A percentile compares a stretch with the other conserved stretches of the same genome.
These are phyloP conservation scores for Apiospora koreana DNA, from an alignment of 2,329 filamentous ascomycete genomes.

Conservation along the genomic window DNA sequence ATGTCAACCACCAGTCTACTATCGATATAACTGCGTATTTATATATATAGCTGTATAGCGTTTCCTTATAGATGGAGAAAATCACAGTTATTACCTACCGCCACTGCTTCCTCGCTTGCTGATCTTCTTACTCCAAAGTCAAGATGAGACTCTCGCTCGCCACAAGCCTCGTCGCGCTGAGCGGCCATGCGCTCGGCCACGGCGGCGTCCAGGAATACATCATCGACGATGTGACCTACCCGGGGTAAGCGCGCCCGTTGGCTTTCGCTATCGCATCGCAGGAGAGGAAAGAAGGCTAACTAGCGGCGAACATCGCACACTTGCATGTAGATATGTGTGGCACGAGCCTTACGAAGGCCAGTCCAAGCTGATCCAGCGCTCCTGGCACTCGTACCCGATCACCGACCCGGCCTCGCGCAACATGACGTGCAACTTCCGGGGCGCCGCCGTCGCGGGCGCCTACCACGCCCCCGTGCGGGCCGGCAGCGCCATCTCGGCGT, in stretches of 20 bases:
- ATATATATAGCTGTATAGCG: neutral
- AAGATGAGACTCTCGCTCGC: constrained; percentile 9
- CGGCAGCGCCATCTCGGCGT: constrained; percentile 48
- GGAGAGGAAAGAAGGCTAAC: constrained; percentile 27
- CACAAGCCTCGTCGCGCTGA: neutral
- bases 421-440: constrained; percentile 58
- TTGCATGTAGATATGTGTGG: neutral
- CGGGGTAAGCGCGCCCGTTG: constrained; percentile 34
- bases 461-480: constrained; percentile 40
- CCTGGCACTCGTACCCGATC: constrained; percentile 60
- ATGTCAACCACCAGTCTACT: neutral
- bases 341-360: constrained; percentile 10
- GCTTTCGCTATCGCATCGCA: constrained; percentile 43
- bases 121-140: neutral
- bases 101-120: no score
- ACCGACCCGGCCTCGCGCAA: constrained; percentile 47
- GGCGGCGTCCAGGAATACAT: constrained; percentile 48
- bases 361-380: constrained; percentile 56
- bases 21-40: neutral
- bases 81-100: neutral
- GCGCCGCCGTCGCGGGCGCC: constrained; percentile 45
- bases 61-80: neutral
- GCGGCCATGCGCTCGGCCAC: constrained; percentile 26
- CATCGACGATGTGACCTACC: constrained; percentile 43
- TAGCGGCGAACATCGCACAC: neutral